Base-by-base conservation (phyloP, 2,329 filamentous ascomycete genomes). In the Xylaria multiplex region DNA sequence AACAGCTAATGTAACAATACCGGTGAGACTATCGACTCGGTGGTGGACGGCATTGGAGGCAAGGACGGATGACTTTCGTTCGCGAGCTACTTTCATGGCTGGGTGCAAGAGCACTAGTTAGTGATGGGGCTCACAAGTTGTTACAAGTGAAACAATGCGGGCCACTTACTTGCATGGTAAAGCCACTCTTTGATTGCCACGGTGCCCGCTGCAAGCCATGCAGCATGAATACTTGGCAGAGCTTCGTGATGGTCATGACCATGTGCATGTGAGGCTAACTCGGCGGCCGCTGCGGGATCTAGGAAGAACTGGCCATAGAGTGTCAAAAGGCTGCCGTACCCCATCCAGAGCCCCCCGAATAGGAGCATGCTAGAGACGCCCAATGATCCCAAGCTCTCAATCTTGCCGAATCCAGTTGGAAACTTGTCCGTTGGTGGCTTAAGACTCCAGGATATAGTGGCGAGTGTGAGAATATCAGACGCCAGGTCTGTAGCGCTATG, bases 11-110 rank as follows among this genome's bases (percentile, higher is more conserved):
- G 96, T 96, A 62, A 98, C 96, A 73, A 98, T 92, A 70, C 95
- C 95, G 1, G 96, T 99, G 63, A 97, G 86, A 65, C 93, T 97
- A 80, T 99, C 96, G 77, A 99, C 90, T 67, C 96, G 93, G 82
- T 98, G 96, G 81, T 99, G 96, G 71, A 98, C 86, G 65, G 96
- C 95, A 77, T 99, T 99, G 65, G 94, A 97, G 45, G 95, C 94
- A 27, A 99, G 88, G 66, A 99, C 93, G 6, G 94, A 96, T 13
- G 95, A 98, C 77, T 97, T 97, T 78, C 95, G 92, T 80, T 97
- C 93, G 73, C 89, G 89, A 52, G 96, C 96, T 67, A 99, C 89
- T 82, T 97, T 98, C 90, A 98, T 96, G 58, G 93, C 93, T 96
- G 73, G 13, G 37, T 59, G 54, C 48, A 59, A 32, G 30, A 55